Conservation (phyloP, 345 rosid species). For the Clausena lansium region DNA sequence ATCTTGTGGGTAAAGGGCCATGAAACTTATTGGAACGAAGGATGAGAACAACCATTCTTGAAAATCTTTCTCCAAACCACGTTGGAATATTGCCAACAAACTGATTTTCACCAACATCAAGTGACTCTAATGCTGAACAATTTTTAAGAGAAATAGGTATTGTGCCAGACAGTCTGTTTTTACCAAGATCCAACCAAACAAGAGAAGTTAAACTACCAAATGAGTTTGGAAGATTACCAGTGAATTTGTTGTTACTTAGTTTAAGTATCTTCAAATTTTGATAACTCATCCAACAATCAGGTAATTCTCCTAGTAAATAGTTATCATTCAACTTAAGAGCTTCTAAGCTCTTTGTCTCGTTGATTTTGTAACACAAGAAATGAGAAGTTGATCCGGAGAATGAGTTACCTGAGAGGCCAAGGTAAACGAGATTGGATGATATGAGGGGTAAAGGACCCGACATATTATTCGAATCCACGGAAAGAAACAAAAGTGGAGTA, state of each 20-base stretch:
- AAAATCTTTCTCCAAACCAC: slow-evolving; percentile 2
- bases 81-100: background rate
- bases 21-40: background rate
- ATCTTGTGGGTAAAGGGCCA: slow-evolving; percentile 2
- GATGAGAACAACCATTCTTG: too few relatives aligned
- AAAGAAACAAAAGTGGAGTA: too few relatives aligned
- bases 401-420: slow-evolving; percentile 27
- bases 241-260: too few relatives aligned
- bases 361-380: slow-evolving; percentile 21
- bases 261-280: too few relatives aligned
- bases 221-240: too few relatives aligned
- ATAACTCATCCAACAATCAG: too few relatives aligned
- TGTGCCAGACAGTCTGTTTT: background rate
- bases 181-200: background rate
- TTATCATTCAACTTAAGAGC: slow-evolving; percentile 37
- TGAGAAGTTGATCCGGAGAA: slow-evolving; percentile 30
- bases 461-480: too few relatives aligned
- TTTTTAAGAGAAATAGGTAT: background rate
- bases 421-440: too few relatives aligned
- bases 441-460: too few relatives aligned
- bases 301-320: background rate
- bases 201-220: background rate
- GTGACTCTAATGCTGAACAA: background rate
- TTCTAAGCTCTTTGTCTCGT: background rate
- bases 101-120: background rate